Evolutionary conservation across 108 stramenopile genomes (phyloP).

Genomic region (Nitzschia putrida): DNA sequence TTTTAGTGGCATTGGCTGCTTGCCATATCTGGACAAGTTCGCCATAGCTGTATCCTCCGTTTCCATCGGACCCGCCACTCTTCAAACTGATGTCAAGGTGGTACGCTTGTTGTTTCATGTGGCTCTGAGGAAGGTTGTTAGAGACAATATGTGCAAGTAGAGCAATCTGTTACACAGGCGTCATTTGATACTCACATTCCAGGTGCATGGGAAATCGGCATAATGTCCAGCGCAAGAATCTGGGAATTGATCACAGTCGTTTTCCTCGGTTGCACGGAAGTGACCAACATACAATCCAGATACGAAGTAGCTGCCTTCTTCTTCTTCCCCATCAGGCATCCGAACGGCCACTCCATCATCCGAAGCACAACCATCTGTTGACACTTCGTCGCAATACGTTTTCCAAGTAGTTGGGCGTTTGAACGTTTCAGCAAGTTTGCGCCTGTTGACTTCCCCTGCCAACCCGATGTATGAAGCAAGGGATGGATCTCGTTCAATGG

Average conservation of each 20-base stretch:
- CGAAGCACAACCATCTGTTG: constrained; percentile 22
- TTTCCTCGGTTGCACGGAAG: constrained; percentile 39
- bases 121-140: neutral
- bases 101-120: constrained; percentile 12
- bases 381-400: constrained; percentile 41
- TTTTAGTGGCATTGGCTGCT: constrained; percentile 45
- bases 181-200: neutral
- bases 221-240: constrained; percentile 28
- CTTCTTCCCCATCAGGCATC: constrained; percentile 22
- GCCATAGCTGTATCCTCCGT: constrained; percentile 7
- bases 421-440: constrained; percentile 36
- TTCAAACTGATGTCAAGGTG: constrained; percentile 18
- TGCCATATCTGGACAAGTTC: constrained; percentile 36
- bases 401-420: constrained; percentile 41
- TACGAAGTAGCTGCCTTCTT: constrained; percentile 13
- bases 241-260: constrained; percentile 32
- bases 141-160: neutral
- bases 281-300: constrained; percentile 29
- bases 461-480: constrained; percentile 43
- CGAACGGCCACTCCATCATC: constrained; percentile 22
- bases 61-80: neutral
- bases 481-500: constrained; percentile 26
- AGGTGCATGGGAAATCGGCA: constrained; percentile 13
- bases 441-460: constrained; percentile 4
- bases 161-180: neutral